Base-by-base conservation (phyloP, 1,139 yeast species). In the Candida frijolesensis region DNA sequence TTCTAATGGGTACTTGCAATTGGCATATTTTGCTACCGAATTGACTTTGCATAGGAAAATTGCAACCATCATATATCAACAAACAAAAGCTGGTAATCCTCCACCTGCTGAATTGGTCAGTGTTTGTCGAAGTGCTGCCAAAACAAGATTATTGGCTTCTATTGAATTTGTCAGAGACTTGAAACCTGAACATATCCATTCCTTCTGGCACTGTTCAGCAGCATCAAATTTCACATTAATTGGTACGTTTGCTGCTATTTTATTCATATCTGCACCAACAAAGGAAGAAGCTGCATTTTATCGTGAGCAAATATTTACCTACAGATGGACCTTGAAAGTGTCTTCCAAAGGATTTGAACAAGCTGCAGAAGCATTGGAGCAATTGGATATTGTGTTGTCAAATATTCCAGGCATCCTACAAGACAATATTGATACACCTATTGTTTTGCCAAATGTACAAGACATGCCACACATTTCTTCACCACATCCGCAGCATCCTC, bases 201-300 rank as follows among this genome's bases (percentile, higher is more conserved):
- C 95, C 9, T 90, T 89, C 66, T 91, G 97, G 97, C 94, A 88
- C 66, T 82, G 91, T 2, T 84, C 91, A 4, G 80, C 96, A 0
- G 78, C 92, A 0, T 79, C 89, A 10, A 89, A 87, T 61, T 83
- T 91, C 56, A 85, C 96, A 2, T 69, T 89, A 44, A 88, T 90
- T 49, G 96, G 96, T 2, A 83, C 94, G 0, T 91, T 91, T 76
- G 96, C 96, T 0, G 86, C 95, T 0, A 72, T 91, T 9, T 70
- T 91, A 50, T 88, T 78, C 60, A 82, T 84, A 32, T 84, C 92
- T 0, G 72, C 91, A 0, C 70, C 76, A 10, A 66, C 79, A 3
- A 67, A 77, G 18, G 89, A 83, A 51, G 96, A 89, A 60, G 78
- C 87, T 0, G 74, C 72, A 39, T 74, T 79, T 51, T 89, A 82